phyloP scores from a whole-genome alignment of 148 eudicot species.

The Cornus florida region DNA sequence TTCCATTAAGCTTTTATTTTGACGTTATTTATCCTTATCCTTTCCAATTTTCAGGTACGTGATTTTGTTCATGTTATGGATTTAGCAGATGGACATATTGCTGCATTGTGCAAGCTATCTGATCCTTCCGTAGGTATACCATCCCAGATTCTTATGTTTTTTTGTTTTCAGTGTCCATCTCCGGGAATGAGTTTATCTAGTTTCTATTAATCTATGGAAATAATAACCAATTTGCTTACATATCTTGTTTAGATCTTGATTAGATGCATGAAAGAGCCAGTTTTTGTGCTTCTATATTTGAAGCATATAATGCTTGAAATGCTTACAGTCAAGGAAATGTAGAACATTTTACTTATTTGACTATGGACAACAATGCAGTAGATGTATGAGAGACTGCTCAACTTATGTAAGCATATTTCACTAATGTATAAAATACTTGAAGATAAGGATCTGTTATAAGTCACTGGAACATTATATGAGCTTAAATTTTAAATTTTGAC shows the following conservation, averaged over 20 bases:
- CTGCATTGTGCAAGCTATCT: slow-evolving; percentile 75
- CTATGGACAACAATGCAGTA: not conserved
- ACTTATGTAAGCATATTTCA: too few species aligned
- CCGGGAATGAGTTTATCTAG: not conserved
- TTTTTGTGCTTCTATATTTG: not conserved
- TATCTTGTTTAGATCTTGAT: too few species aligned
- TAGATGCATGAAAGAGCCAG: not conserved
- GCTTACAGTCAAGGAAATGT: too few species aligned
- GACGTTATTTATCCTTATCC: not conserved
- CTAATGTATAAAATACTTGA: too few species aligned
- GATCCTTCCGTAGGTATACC: slow-evolving; percentile 66
- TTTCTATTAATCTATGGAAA: not conserved
- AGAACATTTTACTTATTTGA: not conserved
- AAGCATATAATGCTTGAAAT: not conserved
- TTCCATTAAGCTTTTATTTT: not conserved
- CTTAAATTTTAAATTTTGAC: not conserved
- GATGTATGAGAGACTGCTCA: too few species aligned
- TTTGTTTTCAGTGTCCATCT: not conserved
- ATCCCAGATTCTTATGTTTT: not conserved
- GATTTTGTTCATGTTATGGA: slow-evolving; percentile 97
- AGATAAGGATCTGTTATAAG: not conserved
- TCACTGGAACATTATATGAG: too few species aligned
- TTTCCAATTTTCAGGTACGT: slow-evolving; percentile 59
- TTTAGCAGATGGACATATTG: slow-evolving; percentile 96
- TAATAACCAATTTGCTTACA: not conserved